Evolutionary conservation across 225 moss, liverwort and hornwort species (phyloP).

Genomic region (Climacium dendroides): DNA sequence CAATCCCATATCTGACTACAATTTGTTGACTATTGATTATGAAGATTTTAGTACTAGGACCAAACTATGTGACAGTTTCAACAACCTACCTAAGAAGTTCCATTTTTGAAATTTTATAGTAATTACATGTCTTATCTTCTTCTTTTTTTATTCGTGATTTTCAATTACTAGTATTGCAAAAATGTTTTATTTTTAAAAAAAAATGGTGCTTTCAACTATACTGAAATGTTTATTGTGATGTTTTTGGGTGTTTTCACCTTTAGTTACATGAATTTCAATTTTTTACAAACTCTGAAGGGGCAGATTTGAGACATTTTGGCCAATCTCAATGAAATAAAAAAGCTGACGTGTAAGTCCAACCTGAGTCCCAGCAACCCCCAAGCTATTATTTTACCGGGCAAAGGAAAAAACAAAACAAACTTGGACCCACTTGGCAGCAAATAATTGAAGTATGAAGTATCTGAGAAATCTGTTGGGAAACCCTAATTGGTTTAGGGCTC

Average conservation of each 20-base stretch:
- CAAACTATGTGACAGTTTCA: accelerated
- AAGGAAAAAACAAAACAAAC: background rate
- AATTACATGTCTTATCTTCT: no score
- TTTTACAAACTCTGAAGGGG: background rate
- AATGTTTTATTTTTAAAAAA: background rate
- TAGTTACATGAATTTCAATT: background rate
- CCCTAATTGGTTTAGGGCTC: background rate
- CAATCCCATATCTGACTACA: accelerated
- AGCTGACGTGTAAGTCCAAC: background rate
- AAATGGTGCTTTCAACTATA: background rate
- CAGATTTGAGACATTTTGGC: background rate
- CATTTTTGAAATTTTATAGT: background rate
- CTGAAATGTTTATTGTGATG: background rate
- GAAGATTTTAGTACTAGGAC: background rate
- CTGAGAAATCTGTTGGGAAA: background rate
- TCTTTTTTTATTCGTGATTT: background rate
- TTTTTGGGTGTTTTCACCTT: background rate
- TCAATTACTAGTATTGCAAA: background rate
- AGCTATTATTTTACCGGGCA: background rate
- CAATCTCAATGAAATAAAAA: background rate
- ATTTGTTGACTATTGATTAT: accelerated
- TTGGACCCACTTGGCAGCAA: background rate
- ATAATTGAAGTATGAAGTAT: background rate
- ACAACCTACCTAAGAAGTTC: accelerated
- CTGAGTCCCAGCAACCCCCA: background rate